phyloP scores from a whole-genome alignment of 2,329 filamentous ascomycete genomes.

The Ophiostoma sp. region DNA sequence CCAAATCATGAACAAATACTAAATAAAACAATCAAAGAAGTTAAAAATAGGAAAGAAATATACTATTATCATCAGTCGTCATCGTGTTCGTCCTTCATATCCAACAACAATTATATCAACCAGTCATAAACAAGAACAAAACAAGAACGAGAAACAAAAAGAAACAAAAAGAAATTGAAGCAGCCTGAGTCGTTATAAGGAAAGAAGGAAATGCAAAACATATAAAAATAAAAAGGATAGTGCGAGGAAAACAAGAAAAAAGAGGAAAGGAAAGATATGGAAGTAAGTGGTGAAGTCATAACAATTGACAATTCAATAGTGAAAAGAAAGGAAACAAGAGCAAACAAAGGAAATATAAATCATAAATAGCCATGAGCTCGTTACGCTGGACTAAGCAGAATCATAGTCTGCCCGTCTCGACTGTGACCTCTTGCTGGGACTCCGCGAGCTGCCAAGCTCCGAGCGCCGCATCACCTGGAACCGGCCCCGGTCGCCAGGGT shows the following conservation, averaged over 20 bases:
- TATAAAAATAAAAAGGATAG: not conserved
- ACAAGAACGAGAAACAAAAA: not conserved
- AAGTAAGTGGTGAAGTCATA: not conserved
- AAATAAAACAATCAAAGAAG: not conserved
- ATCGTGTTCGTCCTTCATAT: constrained; percentile 1
- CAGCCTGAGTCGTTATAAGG: not conserved
- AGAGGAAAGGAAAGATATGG: not conserved
- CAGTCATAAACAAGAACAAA: not conserved
- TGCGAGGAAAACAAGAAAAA: not conserved
- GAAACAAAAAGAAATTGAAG: not conserved
- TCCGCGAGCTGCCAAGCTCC: constrained; percentile 24
- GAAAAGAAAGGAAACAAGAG: not conserved
- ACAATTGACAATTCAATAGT: not conserved
- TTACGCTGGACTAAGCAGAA: constrained; percentile 6
- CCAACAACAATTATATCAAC: not conserved
- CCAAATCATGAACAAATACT: not conserved
- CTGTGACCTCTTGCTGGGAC: not conserved
- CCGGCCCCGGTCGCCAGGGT: constrained; percentile 24
- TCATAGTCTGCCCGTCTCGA: constrained; percentile 19
- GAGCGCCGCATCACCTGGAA: constrained; percentile 28
- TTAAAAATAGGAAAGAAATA: not conserved
- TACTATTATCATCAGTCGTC: constrained; percentile 12
- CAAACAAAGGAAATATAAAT: not conserved
- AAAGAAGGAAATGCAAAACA: not conserved
- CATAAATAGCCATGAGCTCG: not conserved